Conservation (phyloP, 2,329 filamentous ascomycete species). For the Penicillium polonicum region DNA sequence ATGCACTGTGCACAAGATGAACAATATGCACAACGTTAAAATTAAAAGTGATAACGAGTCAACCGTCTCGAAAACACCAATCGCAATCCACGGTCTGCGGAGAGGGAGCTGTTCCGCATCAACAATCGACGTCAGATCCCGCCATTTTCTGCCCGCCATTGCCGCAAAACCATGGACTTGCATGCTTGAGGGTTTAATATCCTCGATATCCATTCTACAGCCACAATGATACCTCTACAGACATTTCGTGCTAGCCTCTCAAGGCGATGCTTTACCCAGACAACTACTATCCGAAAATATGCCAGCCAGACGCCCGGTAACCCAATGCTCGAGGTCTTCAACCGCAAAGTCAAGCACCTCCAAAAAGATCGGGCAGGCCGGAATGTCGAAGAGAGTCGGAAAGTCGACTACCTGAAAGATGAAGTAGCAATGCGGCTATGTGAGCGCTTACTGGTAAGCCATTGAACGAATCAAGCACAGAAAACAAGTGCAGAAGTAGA, state of each 20-base stretch:
- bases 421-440: conserved; percentile 82
- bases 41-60: no score
- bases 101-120: conserved; percentile 23
- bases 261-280: conserved; percentile 17
- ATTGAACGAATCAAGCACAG: neutral
- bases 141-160: conserved; percentile 9
- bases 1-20: neutral
- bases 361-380: conserved; percentile 84
- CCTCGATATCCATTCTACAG: neutral
- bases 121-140: conserved; percentile 31
- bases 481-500: neutral
- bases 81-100: conserved; percentile 13
- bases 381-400: conserved; percentile 68
- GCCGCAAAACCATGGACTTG: conserved; percentile 5
- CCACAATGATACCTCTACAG: conserved; percentile 21
- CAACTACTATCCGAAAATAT: conserved; percentile 54
- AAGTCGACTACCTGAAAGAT: conserved; percentile 89
- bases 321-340: conserved; percentile 87
- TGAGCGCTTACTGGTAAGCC: conserved; percentile 73
- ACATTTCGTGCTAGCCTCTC: conserved; percentile 16
- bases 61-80: neutral
- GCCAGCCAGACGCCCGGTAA: conserved; percentile 75
- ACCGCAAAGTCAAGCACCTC: conserved; percentile 78
- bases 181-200: conserved; percentile 9
- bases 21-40: neutral